These are phyloP conservation scores for Hirsutella rhossiliensis DNA, from an alignment of 2,329 filamentous ascomycete species.

Conservation along the genomic window DNA sequence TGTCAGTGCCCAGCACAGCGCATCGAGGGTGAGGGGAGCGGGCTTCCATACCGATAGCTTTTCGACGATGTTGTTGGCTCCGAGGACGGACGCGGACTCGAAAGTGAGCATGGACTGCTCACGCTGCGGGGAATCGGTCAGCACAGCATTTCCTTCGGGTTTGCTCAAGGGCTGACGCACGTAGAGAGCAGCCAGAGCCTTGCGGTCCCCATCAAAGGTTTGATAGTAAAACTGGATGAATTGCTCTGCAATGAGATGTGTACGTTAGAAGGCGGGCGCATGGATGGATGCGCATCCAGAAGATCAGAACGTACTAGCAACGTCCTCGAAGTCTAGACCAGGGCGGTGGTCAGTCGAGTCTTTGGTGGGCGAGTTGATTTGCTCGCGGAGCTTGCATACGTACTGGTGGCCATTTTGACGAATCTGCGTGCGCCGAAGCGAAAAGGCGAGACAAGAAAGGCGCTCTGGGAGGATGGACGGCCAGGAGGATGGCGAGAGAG, in stretches of 20 bases:
- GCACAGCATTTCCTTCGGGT: neutral
- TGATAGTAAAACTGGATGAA: constrained; percentile 89
- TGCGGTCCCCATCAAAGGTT: constrained; percentile 67
- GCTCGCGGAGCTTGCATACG: constrained; percentile 6
- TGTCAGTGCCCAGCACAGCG: neutral
- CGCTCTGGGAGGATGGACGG: neutral
- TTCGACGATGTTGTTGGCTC: constrained; percentile 54
- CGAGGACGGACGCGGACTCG: constrained; percentile 57
- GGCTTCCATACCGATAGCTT: constrained; percentile 59
- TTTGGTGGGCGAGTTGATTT: constrained; percentile 4
- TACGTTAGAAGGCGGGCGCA: neutral
- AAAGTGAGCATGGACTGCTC: constrained; percentile 89
- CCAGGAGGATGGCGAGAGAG: too few species aligned
- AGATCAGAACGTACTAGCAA: constrained; percentile 30
- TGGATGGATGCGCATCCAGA: neutral
- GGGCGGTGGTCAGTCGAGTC: constrained; percentile 7
- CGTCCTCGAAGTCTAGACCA: constrained; percentile 27
- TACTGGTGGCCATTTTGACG: constrained; percentile 21
- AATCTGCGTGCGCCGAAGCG: neutral
- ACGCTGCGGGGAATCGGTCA: constrained; percentile 39
- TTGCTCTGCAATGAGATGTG: constrained; percentile 46
- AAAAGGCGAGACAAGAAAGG: neutral
- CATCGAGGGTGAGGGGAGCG: neutral
- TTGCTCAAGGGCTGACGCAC: constrained; percentile 37
- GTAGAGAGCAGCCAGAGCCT: constrained; percentile 59